Base-by-base conservation (phyloP, 371 early-diverging fungal species). In the Mortierella sp. region DNA sequence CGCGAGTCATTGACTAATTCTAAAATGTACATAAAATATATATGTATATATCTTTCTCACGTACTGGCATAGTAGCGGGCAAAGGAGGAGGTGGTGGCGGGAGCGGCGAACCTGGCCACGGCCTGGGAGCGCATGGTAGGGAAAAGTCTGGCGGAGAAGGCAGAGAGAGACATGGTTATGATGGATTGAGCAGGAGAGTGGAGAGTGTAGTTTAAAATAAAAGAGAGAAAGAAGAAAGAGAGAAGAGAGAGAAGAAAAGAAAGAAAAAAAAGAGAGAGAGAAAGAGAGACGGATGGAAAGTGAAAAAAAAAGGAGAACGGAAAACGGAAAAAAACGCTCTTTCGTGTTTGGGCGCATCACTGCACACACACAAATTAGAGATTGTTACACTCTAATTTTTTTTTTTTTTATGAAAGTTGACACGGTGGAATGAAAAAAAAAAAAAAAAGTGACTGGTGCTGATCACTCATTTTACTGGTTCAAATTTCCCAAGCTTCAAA, bases 111-210 rank as follows among this genome's bases (percentile, higher is more conserved):
- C 34, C 77, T 57, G 56, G 77, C 65, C 68, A 72, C 56, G 64
- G 72, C 77, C 77, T 77, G 77, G 43, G 63, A 45, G 72, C 77
- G 77, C 68, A 72, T 66, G 68, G 77, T 71, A 43, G 77, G 77
- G 77, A 77, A 77, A 61, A 77, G 77, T 66, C 72, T 66, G 64
- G 77, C 55, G 58, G 76, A 76, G 63, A 76, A 51, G 49, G 76
- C 66, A 34, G 72, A 58, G 72, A 77, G 72, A 55, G 77, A 77
- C 77, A 77, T 77, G 28, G 35, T 54, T 70, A 2, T 34, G 37
- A 7, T 26, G 58, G 12, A 5, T 49, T 42, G 58, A 32, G 34
- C 2, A 29, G 2, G n/a, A 62, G 49, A 26, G 51, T 26, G 61
- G 58, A 17, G 68, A 59, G 59, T 22, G 58, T 32, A n/a, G n/a